Conservation (phyloP, 352 stramenopile species). For the Peronospora belbahrii region DNA sequence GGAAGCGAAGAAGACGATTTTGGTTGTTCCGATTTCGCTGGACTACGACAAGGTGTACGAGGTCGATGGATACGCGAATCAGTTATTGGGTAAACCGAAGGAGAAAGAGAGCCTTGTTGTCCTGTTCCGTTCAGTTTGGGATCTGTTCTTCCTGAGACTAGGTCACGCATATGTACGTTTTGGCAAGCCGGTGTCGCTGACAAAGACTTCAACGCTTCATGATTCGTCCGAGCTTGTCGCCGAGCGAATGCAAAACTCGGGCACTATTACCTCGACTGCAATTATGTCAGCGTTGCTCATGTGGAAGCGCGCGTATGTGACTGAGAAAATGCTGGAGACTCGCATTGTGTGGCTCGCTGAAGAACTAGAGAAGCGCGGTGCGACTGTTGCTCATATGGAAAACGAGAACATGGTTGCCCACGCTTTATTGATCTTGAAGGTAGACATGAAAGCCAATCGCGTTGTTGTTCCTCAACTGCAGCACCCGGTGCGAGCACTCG, state of each 20-base stretch:
- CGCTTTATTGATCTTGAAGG: constrained; percentile 52
- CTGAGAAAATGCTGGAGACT: constrained; percentile 45
- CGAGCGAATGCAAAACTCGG: constrained; percentile 63
- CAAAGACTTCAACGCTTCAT: constrained; percentile 37
- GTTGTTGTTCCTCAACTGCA: constrained; percentile 47
- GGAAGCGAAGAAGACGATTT: constrained; percentile 35
- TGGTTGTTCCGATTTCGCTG: constrained; percentile 81
- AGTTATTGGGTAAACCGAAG: constrained; percentile 83
- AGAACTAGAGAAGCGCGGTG: constrained; percentile 36
- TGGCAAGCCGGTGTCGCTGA: constrained; percentile 54
- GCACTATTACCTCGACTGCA: constrained; percentile 68
- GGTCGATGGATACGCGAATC: constrained; percentile 79
- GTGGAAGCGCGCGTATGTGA: constrained; percentile 62
- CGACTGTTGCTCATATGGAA: constrained; percentile 55
- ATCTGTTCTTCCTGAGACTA: constrained; percentile 64
- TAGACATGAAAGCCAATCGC: constrained; percentile 31
- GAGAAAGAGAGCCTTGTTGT: constrained; percentile 67
- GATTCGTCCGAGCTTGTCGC: constrained; percentile 44
- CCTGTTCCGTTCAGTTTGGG: constrained; percentile 66
- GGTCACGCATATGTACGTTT: constrained; percentile 85
- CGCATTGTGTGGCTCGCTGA: constrained; percentile 50
- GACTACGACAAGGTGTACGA: constrained; percentile 89
- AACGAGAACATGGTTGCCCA: constrained; percentile 43
- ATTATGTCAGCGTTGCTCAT: constrained; percentile 71
- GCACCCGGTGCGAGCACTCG: constrained; percentile 56